Base-by-base conservation (phyloP, 106 monocot genomes). In the Platanthera zijinensis region DNA sequence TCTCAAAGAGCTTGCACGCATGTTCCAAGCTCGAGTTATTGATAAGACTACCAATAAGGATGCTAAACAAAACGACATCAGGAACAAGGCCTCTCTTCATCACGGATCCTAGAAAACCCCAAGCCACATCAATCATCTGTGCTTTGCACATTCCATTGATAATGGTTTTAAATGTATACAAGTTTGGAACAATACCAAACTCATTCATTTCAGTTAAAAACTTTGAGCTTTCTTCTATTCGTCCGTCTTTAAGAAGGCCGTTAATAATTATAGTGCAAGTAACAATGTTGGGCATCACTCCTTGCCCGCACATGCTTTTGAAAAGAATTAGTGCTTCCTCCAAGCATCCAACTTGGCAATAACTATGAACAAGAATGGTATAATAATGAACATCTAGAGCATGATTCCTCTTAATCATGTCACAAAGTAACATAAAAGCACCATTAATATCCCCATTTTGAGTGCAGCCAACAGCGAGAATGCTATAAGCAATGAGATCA, bases 191-290 rank as follows among this genome's bases (percentile, higher is more conserved):
- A 19, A 76, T 63, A 18, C 59, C 76, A 57, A 57, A 57, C 32
- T 61, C 48, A 57, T 18, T 10, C 48, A 63, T 61, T 61, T 9
- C 8, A 46, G 48, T 47, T 57, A 61, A 45, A 47, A 76, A 76
- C 76, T 3, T 48, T 28, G 63, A 49, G 30, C 62, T 62, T 76
- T 75, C 56, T 2, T 15, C 13, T 14, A 15, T 75, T 10, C 13
- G 12, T 47, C 57, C 47, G 18, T 71, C 10, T 48, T 72, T 78
- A 48, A 69, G 52, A 71, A 19, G 52, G 0, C 48, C 57, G 49
- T 78, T 71, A 78, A 78, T 28, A 53, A 78, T 78, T 12, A 78
- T 10, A 25, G 78, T 78, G 71, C 71, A 71, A 48, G 78, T 78
- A 78, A 78, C 78, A 71, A 78, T 47, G 57, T 56, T 78, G 48